Base-by-base conservation (phyloP, 345 rosid genomes). In the Crucihimalaya himalaica region DNA sequence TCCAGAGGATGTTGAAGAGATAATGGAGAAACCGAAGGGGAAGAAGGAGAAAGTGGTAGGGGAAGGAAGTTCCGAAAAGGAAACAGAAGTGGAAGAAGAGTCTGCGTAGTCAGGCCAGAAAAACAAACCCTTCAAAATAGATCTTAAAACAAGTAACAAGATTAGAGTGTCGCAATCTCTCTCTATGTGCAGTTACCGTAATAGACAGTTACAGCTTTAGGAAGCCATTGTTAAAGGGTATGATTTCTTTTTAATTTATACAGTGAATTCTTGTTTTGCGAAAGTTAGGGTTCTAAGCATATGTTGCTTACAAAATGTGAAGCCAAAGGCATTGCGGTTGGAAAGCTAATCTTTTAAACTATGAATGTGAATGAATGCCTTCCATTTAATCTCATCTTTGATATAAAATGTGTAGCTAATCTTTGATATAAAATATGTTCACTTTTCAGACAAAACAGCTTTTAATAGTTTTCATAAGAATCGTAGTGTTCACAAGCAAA, bases 261-360 rank as follows among this genome's bases (percentile, higher is more conserved):
- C 67, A 66, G 52, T 12, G 74, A 70, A 70, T 8, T 50, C 8
- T 28, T 29, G 4, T 29, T 23, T 69, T 13, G 20, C 7, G 1
- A 9, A 42, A 27, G n/a, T 16, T 50, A 43, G 58, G 42, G 5
- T 14, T 25, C 0, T n/a, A 74, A 25, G 19, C 6, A n/a, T 11
- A 19, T 74, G 11, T 48, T 40, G 62, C 12, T 61, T 55, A 42
- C 18, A 25, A 67, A 51, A 20, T 68, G 42, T 75, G 69, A 68
- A 75, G 63, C 42, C 73, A 48, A 39, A 10, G 46, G 56, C 63
- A 54, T 61, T 61, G 69, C 47, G 31, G 32, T 35, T 48, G 61
- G 40, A 55, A 34, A 66, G 67, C 61, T 47, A 39, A 62, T 46
- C 60, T 76, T 11, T 40, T 32, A 23, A 68, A 75, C 73, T 16